Percentiles rank a stretch among this genome's conserved stretches.
These are phyloP conservation scores for Pulicaria dysenterica DNA, from an alignment of 129 eudicot species.

Conservation along the genomic window DNA sequence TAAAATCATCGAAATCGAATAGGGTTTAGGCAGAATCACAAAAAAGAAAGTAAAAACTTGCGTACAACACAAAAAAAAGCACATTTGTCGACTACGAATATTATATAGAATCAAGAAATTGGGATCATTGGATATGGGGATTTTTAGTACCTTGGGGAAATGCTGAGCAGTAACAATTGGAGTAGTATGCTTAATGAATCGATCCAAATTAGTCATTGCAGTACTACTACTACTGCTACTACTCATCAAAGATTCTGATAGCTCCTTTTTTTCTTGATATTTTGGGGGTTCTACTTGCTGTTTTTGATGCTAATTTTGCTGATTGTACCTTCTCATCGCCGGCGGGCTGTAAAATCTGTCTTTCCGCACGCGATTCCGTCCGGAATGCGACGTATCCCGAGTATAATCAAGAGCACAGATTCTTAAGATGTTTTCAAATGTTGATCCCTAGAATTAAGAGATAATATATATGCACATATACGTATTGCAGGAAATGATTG, in stretches of 20 bases:
- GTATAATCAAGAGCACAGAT: background rate
- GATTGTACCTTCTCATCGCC: conserved; percentile 36
- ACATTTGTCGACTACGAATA: too few relatives aligned
- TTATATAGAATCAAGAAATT: too few relatives aligned
- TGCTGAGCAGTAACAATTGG: conserved; percentile 42
- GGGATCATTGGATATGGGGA: too few relatives aligned
- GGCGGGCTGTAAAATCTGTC: conserved; percentile 41
- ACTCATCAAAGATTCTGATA: conserved; percentile 12
- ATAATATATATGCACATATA: background rate
- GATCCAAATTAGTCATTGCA: conserved; percentile 38
- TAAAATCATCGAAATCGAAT: too few relatives aligned
- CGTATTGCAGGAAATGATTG: background rate
- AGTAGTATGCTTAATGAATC: conserved; percentile 37
- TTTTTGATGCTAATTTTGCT: conserved; percentile 12
- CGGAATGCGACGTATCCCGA: conserved; percentile 26
- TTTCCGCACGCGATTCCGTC: conserved; percentile 27
- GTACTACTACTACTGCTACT: background rate
- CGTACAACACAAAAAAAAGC: too few relatives aligned
- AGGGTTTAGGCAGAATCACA: too few relatives aligned
- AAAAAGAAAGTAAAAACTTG: too few relatives aligned
- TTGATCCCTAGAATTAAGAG: conserved; percentile 9
- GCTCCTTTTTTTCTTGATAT: conserved; percentile 21
- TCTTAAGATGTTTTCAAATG: conserved; percentile 2
- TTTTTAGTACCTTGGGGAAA: conserved; percentile 31
- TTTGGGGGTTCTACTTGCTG: conserved; percentile 20